Percentiles rank a stretch among this genome's conserved stretches.
phyloP scores from a whole-genome alignment of 2,329 filamentous ascomycete species.

The Paracorniculantispora psalliotae region DNA sequence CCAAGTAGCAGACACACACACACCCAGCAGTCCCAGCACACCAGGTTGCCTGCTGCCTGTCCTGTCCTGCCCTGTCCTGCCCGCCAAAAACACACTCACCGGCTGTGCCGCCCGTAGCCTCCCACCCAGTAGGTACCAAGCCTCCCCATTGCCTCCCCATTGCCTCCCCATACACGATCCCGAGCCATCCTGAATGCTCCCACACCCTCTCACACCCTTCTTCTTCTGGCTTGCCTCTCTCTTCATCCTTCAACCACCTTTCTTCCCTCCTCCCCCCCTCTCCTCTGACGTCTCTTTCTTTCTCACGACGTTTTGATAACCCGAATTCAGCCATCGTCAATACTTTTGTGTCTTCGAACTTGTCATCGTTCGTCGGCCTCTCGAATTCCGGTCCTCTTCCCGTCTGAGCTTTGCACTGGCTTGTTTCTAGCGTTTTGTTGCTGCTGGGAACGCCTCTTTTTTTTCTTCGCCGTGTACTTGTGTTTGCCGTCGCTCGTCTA shows the following conservation, averaged over 20 bases:
- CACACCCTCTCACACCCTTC: slow-evolving; percentile 15
- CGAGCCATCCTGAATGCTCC: slow-evolving; percentile 19
- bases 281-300: slow-evolving; percentile 17
- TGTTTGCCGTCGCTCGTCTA: slow-evolving; percentile 16
- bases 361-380: slow-evolving; percentile 25
- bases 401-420: slow-evolving; percentile 23
- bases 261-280: too few relatives aligned
- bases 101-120: slow-evolving; percentile 23
- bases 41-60: not conserved
- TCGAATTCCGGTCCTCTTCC: slow-evolving; percentile 26
- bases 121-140: too few relatives aligned
- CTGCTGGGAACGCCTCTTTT: slow-evolving; percentile 11
- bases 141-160: too few relatives aligned
- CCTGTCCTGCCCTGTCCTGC: not conserved
- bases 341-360: slow-evolving; percentile 8
- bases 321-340: slow-evolving; percentile 13
- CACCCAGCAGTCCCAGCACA: too few relatives aligned
- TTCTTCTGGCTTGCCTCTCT: slow-evolving; percentile 20
- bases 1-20: too few relatives aligned
- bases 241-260: slow-evolving; percentile 18
- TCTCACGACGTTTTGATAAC: slow-evolving; percentile 32
- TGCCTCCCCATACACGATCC: slow-evolving; percentile 8
- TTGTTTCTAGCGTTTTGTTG: slow-evolving; percentile 22
- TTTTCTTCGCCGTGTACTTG: not conserved
- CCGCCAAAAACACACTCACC: slow-evolving; percentile 5